phyloP scores from a whole-genome alignment of 2,329 filamentous ascomycete species.

The Epichloe gansuensis region DNA sequence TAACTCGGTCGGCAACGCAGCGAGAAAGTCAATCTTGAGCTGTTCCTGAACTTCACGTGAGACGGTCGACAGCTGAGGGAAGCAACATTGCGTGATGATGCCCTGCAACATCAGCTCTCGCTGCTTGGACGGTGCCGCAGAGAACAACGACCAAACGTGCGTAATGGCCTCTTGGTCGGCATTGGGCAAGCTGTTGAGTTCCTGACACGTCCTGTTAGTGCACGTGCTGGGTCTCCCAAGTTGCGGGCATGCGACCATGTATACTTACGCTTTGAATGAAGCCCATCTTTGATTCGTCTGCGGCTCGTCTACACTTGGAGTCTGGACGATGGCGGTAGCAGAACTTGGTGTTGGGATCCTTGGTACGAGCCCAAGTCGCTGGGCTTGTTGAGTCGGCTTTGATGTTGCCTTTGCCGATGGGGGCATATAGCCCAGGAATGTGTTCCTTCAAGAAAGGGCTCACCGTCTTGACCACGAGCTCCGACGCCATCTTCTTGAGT shows the following conservation, averaged over 20 bases:
- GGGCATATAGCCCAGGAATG: conserved; percentile 80
- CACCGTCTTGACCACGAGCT: conserved; percentile 65
- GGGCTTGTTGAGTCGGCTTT: conserved; percentile 13
- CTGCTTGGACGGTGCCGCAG: conserved; percentile 84
- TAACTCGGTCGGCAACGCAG: conserved; percentile 77
- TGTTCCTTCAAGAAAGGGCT: conserved; percentile 84
- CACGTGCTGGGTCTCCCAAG: background rate
- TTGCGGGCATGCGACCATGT: background rate
- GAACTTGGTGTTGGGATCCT: conserved; percentile 70
- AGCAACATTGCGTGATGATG: conserved; percentile 92
- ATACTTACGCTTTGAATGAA: conserved; percentile 69
- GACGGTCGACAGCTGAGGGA: conserved; percentile 88
- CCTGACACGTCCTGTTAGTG: conserved; percentile 33
- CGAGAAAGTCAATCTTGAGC: conserved; percentile 93
- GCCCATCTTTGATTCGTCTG: conserved; percentile 93
- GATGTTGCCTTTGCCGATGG: conserved; percentile 47
- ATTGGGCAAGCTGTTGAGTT: conserved; percentile 69
- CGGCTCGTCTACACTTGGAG: conserved; percentile 82
- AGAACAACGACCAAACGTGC: conserved; percentile 96
- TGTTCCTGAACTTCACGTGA: conserved; percentile 85
- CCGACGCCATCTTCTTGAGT: conserved; percentile 46
- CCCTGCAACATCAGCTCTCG: conserved; percentile 94
- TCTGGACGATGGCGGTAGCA: conserved; percentile 94
- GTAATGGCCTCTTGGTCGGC: conserved; percentile 91
- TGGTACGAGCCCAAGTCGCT: conserved; percentile 17